Evolutionary conservation across 257 asterid species (phyloP), one percentile per base, ranked within the genome.

Genomic region (Vinca minor): DNA sequence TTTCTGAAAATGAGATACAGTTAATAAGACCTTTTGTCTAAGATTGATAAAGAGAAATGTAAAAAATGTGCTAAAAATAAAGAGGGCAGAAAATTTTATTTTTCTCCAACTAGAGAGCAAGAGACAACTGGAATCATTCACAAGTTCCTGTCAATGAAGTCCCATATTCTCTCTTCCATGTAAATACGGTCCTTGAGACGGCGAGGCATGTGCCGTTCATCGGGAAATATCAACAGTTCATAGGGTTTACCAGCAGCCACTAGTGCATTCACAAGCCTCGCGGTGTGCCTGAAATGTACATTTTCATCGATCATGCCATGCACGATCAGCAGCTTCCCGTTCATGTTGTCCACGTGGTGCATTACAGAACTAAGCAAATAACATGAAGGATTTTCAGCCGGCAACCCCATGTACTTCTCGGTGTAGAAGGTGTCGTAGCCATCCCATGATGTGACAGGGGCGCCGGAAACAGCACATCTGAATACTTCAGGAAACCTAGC

Each of bases 381-480:
- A 42, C 65, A 76, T 0, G 79, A 65, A 21, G 72, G 71, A 62
- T 88, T 85, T 69, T 83, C 87, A 38, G 54, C 54, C 10, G 96
- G 98, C 64, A 86, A 53, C 2, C 98, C 98, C 98, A 91, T 88
- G 74, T 91, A 91, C 62, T 88, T 91, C 62, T 91, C 98, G 0
- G 96, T 85, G 65, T 91, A 88, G 31, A 88, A 91, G 0, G 98
- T 81, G 65, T 91, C 96, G 20, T 88, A 91, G 29, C 98, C 96
- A 32, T 88, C 96, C 98, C 98, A 91, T 8, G 95, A 80, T 3
- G 96, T 86, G 65, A 91, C 98, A 0, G 98, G 98, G n/a, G 98
- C 98, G 54, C 96, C 98, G 6, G 96, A 73, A 39, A 91, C 83
- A 0, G 98, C 95, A 65, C 96, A 88, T 49, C 46, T 64, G 65